Evolutionary conservation across 2,329 filamentous ascomycete genomes (phyloP), one percentile per base, ranked within the genome.

Genomic region (Coniochaeta sp.): DNA sequence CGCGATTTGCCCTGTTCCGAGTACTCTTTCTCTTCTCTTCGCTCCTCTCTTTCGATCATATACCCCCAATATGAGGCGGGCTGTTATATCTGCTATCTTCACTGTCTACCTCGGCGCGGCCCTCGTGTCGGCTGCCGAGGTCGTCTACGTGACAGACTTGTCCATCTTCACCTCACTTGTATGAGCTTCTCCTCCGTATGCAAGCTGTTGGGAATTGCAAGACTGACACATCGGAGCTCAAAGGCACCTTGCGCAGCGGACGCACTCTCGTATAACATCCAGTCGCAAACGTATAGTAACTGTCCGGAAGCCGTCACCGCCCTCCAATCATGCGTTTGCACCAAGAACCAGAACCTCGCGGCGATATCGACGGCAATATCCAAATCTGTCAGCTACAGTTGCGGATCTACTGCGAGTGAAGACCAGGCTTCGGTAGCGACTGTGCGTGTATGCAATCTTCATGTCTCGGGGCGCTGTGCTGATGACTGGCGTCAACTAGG

Each of bases 281-380:
- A 74, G 61, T 61, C 65, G 38, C 73, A 78, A 63, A 82, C 81
- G 0, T 66, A 71, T 30, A 69, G 72, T 10, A 71, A 70, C 54
- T 83, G 81, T 62, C 75, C 75, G 16, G 70, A 76, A 28, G 76
- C 69, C 5, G 75, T 75, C 16, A 73, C 74, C 4, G 75, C 72
- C 4, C 69, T 84, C 9, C 80, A 83, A 63, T 76, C 75, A 9
- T 84, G 81, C 60, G 73, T 81, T n/a, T 84, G 81, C 70, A 77
- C 77, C 16, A 79, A 81, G 66, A 73, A 75, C 62, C 74, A 72
- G 55, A 75, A 76, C 61, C 70, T 72, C 17, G 71, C 69, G 4
- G 70, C 73, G 3, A 67, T 83, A 58, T 69, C 71, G 16, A 69
- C 71, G 1, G 66, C 63, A 6, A 70, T 83, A 24, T 76, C 75